Conservation (phyloP, 2,329 filamentous ascomycete species). For the Neonectria magnoliae region DNA sequence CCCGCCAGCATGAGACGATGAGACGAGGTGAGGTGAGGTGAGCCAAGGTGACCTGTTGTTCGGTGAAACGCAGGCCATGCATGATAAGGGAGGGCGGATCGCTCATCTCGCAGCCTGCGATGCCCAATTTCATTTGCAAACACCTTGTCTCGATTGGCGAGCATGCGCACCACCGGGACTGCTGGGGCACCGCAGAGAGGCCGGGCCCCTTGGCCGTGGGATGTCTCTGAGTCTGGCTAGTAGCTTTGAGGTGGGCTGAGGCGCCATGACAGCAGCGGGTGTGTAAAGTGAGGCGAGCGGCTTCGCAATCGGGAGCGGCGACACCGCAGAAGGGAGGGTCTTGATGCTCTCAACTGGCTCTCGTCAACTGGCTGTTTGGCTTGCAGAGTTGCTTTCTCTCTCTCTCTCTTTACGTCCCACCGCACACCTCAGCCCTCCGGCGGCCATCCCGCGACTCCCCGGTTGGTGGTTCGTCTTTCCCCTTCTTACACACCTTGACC, state of each 20-base stretch:
- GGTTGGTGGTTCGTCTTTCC: conserved; percentile 31
- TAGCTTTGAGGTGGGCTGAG: conserved; percentile 6
- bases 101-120: conserved; percentile 26
- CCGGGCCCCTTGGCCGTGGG: conserved; percentile 8
- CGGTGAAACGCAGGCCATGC: conserved; percentile 32
- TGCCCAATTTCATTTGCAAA: conserved; percentile 35
- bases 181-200: not conserved
- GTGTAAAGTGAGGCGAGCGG: conserved; percentile 5
- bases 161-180: conserved; percentile 2
- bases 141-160: conserved; percentile 38
- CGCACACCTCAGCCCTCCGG: conserved; percentile 38
- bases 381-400: not conserved
- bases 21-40: conserved; percentile 36
- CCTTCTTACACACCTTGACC: conserved; percentile 1
- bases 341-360: not conserved
- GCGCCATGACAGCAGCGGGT: conserved; percentile 1
- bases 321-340: not conserved
- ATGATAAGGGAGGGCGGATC: conserved; percentile 35
- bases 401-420: conserved; percentile 23
- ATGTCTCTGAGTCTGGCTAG: not conserved
- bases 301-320: conserved; percentile 2
- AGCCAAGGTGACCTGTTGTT: conserved; percentile 30
- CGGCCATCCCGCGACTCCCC: conserved; percentile 35
- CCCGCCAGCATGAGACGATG: not conserved
- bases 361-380: not conserved